Evolutionary conservation across 2,329 filamentous ascomycete genomes (phyloP).

Genomic region (Juglanconis sp.): DNA sequence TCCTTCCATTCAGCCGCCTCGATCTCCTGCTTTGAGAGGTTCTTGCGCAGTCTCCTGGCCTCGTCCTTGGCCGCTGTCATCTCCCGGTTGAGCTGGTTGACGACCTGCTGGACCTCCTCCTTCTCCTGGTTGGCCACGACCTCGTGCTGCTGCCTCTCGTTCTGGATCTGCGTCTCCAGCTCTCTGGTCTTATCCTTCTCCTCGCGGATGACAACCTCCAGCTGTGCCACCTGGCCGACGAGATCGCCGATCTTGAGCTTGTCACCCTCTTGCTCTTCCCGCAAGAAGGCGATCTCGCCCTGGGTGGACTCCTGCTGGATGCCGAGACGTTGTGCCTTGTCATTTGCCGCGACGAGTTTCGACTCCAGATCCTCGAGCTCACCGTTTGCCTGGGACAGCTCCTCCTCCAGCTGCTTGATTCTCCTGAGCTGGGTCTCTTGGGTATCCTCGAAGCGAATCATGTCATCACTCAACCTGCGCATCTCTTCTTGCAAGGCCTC

Average conservation of each 20-base stretch:
- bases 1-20: constrained; percentile 92
- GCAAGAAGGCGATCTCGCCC: constrained; percentile 87
- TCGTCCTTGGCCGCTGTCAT: constrained; percentile 82
- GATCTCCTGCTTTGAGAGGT: constrained; percentile 75
- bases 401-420: constrained; percentile 79
- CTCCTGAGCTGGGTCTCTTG: constrained; percentile 73
- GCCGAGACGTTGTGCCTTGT: constrained; percentile 81
- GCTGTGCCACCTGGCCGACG: constrained; percentile 75
- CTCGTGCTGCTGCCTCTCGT: constrained; percentile 83
- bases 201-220: constrained; percentile 77
- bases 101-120: constrained; percentile 87
- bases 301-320: constrained; percentile 93
- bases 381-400: constrained; percentile 77
- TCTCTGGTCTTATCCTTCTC: constrained; percentile 75
- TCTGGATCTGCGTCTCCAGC: constrained; percentile 69
- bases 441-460: constrained; percentile 86
- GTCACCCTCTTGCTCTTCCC: constrained; percentile 94
- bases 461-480: constrained; percentile 81
- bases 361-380: constrained; percentile 85
- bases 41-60: constrained; percentile 76
- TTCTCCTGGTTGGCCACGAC: constrained; percentile 85
- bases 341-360: constrained; percentile 77
- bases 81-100: constrained; percentile 90
- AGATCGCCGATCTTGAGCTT: constrained; percentile 97
- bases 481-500: constrained; percentile 90